Percentiles rank a stretch among this genome's conserved stretches.
These are phyloP conservation scores for Fagopyrum esculentum DNA, from an alignment of 148 eudicot genomes.

Conservation along the genomic window DNA sequence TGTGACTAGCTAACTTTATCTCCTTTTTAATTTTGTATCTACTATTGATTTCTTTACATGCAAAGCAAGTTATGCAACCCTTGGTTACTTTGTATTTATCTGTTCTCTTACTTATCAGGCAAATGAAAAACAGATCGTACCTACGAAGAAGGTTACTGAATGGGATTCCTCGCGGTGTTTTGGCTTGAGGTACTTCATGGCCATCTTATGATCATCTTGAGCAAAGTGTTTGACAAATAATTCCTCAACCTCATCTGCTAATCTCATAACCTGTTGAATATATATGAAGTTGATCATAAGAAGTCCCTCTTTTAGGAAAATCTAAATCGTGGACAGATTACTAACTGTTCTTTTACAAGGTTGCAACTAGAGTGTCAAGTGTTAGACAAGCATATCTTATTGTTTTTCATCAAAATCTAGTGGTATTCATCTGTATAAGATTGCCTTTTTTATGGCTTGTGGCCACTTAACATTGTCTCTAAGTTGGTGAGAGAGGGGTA, in stretches of 20 bases:
- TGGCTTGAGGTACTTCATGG: conserved; percentile 93
- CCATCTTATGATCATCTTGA: conserved; percentile 72
- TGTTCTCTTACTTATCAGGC: not conserved
- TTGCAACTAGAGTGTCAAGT: conserved; percentile 10
- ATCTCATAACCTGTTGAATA: conserved; percentile 49
- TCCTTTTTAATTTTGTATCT: not conserved
- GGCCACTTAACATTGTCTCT: conserved; percentile 45
- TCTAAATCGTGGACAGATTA: not conserved
- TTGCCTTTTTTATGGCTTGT: conserved; percentile 21
- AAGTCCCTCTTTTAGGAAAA: not conserved
- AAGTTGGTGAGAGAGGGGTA: conserved; percentile 11
- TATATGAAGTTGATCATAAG: not conserved
- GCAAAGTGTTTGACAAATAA: conserved; percentile 71
- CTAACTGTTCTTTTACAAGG: not conserved
- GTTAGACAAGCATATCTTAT: conserved; percentile 43
- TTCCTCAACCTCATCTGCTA: conserved; percentile 79
- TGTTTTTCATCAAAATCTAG: conserved; percentile 19
- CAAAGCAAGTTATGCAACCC: not conserved
- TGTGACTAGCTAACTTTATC: not conserved
- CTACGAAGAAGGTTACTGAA: conserved; percentile 81
- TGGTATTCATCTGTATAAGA: conserved; percentile 18
- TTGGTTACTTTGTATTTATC: not conserved
- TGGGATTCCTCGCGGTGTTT: conserved; percentile 84
- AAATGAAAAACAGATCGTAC: conserved; percentile 27
- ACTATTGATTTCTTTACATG: not conserved